Conservation (phyloP, 192 early-diverging fungal species). For the Endogone sp. region DNA sequence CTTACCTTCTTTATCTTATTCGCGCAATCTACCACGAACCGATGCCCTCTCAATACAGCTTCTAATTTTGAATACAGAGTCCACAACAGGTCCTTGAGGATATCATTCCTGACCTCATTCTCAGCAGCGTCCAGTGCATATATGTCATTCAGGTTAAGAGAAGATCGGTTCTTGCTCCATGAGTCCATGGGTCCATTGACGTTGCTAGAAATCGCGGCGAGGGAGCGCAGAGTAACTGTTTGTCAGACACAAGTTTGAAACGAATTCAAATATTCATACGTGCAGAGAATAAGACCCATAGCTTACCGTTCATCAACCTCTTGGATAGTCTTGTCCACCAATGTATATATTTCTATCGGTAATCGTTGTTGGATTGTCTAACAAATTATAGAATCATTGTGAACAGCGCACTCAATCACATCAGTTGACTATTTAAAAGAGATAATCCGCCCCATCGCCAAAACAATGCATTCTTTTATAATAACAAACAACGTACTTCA, state of each 20-base stretch:
- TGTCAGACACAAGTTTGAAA: no score
- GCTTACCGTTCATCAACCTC: conserved; percentile 71
- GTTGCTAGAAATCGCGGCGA: neutral
- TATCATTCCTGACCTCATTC: conserved; percentile 59
- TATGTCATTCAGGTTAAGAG: conserved; percentile 19
- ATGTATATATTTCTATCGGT: conserved; percentile 59
- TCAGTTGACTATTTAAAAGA: neutral
- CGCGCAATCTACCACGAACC: conserved; percentile 62
- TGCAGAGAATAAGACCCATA: no score
- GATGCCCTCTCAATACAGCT: conserved; percentile 70
- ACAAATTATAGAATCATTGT: conserved; percentile 23
- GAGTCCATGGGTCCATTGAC: conserved; percentile 22
- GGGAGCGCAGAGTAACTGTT: no score
- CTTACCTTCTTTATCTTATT: conserved; percentile 33
- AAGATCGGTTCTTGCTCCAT: neutral
- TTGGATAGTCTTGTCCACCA: conserved; percentile 68
- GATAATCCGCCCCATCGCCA: no score
- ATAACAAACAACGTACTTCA: conserved; percentile 25
- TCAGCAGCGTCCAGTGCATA: conserved; percentile 48
- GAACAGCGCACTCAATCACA: neutral
- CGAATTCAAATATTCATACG: no score
- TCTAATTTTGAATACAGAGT: conserved; percentile 75
- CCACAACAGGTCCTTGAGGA: conserved; percentile 70
- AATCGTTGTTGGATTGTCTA: conserved; percentile 71
- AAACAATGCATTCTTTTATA: no score